These are phyloP conservation scores for Sclerotinia sclerotiorum DNA, from an alignment of 2,329 filamentous ascomycete species.

Conservation along the genomic window DNA sequence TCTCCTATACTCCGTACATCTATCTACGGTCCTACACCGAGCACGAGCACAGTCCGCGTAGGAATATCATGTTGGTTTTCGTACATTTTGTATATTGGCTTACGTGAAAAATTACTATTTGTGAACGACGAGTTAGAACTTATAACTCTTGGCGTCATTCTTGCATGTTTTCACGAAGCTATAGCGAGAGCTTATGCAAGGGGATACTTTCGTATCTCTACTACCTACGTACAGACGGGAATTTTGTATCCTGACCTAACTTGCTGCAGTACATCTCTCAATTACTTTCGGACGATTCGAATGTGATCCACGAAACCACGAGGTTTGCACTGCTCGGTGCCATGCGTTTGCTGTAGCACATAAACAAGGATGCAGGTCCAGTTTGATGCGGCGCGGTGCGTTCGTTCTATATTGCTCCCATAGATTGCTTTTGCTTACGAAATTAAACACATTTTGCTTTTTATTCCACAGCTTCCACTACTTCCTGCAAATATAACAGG, in stretches of 20 bases:
- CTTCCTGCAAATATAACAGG: too few relatives aligned
- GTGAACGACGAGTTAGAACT: background rate
- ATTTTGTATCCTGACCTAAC: background rate
- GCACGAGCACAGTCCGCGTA: background rate
- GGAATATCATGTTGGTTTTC: slow-evolving; percentile 6
- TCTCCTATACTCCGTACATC: background rate
- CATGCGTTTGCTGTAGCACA: slow-evolving; percentile 14
- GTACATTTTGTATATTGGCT: background rate
- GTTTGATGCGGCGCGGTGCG: background rate
- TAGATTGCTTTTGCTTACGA: too few relatives aligned
- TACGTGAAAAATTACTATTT: slow-evolving; percentile 16
- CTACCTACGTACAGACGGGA: background rate
- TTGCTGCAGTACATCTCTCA: slow-evolving; percentile 13
- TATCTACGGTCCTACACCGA: background rate
- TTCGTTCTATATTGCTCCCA: too few relatives aligned
- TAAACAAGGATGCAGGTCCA: background rate
- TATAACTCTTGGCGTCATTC: background rate
- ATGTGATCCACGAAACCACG: slow-evolving; percentile 14
- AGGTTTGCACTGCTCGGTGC: slow-evolving; percentile 12
- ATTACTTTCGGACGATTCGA: slow-evolving; percentile 13
- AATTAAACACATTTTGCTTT: too few relatives aligned
- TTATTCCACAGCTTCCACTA: too few relatives aligned
- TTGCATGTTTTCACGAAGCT: background rate
- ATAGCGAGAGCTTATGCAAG: background rate
- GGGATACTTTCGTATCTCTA: background rate